Evolutionary conservation across 305 asterid species (phyloP).

Genomic region (Fraxinus xanthoxyloides): DNA sequence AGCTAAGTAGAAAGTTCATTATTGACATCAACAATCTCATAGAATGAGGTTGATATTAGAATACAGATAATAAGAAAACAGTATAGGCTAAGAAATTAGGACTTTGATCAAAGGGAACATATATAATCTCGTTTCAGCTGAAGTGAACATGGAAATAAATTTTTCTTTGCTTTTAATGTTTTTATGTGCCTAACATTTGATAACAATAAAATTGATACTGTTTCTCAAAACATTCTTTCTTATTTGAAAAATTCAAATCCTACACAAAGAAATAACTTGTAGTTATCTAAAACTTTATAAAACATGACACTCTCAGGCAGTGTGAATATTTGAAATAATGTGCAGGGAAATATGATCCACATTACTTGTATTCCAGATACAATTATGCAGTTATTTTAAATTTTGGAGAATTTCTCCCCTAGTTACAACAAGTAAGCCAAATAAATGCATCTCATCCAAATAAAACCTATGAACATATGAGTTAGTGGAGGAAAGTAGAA

Average conservation of each 20-base stretch:
- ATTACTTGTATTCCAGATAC: neutral
- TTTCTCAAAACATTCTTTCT: neutral
- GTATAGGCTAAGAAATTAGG: neutral
- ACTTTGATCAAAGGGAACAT: neutral
- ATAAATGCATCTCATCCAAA: neutral
- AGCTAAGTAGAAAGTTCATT: neutral
- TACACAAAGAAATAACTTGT: neutral
- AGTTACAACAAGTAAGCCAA: neutral
- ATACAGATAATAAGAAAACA: neutral
- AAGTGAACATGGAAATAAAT: neutral
- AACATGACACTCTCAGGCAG: neutral
- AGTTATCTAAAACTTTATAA: neutral
- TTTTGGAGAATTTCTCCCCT: neutral
- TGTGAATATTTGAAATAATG: neutral
- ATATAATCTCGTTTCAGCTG: neutral
- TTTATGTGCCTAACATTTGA: neutral
- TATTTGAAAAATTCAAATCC: neutral
- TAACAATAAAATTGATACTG: neutral
- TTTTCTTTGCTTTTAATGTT: neutral
- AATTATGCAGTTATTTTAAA: neutral
- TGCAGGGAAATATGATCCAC: neutral
- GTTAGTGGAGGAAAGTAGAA: neutral
- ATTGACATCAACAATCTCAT: neutral
- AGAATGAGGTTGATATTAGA: neutral
- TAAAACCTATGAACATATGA: neutral